A percentile compares a stretch with the other conserved stretches of the same genome.
phyloP scores from a whole-genome alignment of 1,284 basidiomycete genomes.

The Sanghuangporus sanghuang region DNA sequence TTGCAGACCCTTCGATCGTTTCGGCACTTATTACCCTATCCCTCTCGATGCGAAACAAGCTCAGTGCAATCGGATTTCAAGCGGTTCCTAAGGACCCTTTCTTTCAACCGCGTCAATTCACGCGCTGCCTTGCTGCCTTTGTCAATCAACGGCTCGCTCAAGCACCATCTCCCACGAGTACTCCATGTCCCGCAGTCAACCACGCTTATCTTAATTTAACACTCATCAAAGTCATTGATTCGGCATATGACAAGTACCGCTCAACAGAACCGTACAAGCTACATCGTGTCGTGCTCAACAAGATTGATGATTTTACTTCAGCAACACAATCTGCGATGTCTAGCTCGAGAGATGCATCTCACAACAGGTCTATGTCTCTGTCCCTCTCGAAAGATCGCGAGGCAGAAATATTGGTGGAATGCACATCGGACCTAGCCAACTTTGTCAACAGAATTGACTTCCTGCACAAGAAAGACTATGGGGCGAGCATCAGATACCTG shows the following conservation, averaged over 20 bases:
- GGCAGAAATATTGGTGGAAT: slow-evolving; percentile 25
- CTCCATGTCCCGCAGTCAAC: slow-evolving; percentile 22
- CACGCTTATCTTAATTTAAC: slow-evolving; percentile 36
- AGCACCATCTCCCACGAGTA: slow-evolving; percentile 23
- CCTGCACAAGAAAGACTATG: slow-evolving; percentile 29
- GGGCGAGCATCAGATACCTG: slow-evolving; percentile 33
- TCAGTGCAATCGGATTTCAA: slow-evolving; percentile 49
- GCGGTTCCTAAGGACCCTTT: slow-evolving; percentile 72
- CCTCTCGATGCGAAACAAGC: slow-evolving; percentile 59
- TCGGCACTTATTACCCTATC: slow-evolving; percentile 65
- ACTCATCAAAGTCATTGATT: slow-evolving; percentile 43
- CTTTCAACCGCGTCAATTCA: slow-evolving; percentile 54
- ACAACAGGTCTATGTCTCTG: slow-evolving; percentile 9
- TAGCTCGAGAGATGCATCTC: slow-evolving; percentile 4
- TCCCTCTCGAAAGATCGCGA: slow-evolving; percentile 14
- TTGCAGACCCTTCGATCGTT: slow-evolving; percentile 66
- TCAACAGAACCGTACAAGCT: slow-evolving; percentile 55
- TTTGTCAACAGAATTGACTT: slow-evolving; percentile 22
- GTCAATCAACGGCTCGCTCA: slow-evolving; percentile 19
- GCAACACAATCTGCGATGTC: slow-evolving; percentile 22
- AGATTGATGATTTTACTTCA: slow-evolving; percentile 41
- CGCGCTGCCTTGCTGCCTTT: slow-evolving; percentile 35
- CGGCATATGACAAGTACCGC: slow-evolving; percentile 49
- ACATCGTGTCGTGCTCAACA: slow-evolving; percentile 51
- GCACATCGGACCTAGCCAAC: slow-evolving; percentile 39